phyloP scores from a whole-genome alignment of 106 monocot species.

The Dendrobium chrysotoxum region DNA sequence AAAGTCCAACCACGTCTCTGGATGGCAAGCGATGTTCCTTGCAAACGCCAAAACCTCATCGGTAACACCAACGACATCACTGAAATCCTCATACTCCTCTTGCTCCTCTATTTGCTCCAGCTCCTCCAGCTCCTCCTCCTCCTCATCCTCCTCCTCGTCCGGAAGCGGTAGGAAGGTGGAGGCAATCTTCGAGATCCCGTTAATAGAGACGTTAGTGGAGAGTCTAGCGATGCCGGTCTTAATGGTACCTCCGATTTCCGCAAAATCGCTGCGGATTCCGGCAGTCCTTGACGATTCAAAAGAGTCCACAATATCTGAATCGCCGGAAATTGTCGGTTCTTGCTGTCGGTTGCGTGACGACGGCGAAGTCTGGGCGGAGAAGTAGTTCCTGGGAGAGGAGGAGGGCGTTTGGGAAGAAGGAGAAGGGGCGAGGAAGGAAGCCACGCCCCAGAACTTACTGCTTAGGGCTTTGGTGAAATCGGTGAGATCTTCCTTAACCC shows the following conservation, averaged over 20 bases:
- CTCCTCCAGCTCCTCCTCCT: constrained; percentile 23
- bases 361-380: not conserved
- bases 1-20: constrained; percentile 97
- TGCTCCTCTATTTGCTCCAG: constrained; percentile 18
- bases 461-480: constrained; percentile 79
- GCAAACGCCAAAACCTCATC: constrained; percentile 93
- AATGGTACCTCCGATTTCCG: constrained; percentile 78
- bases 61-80: constrained; percentile 62
- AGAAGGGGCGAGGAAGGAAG: constrained; percentile 86
- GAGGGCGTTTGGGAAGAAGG: constrained; percentile 15
- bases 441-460: constrained; percentile 86
- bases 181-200: constrained; percentile 79
- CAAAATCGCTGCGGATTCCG: constrained; percentile 69
- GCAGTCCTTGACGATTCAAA: constrained; percentile 17
- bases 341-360: not conserved
- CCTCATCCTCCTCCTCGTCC: constrained; percentile 43
- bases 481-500: constrained; percentile 86
- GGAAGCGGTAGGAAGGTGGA: constrained; percentile 61
- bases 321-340: constrained; percentile 3
- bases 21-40: constrained; percentile 91
- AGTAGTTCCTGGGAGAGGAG: constrained; percentile 2
- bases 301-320: constrained; percentile 1
- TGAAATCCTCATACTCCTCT: constrained; percentile 6
- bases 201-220: constrained; percentile 47
- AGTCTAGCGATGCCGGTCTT: constrained; percentile 68